Evolutionary conservation across 768 basidiomycete species (phyloP), one percentile per base, ranked within the genome.

Genomic region (Cytidiella melzeri): DNA sequence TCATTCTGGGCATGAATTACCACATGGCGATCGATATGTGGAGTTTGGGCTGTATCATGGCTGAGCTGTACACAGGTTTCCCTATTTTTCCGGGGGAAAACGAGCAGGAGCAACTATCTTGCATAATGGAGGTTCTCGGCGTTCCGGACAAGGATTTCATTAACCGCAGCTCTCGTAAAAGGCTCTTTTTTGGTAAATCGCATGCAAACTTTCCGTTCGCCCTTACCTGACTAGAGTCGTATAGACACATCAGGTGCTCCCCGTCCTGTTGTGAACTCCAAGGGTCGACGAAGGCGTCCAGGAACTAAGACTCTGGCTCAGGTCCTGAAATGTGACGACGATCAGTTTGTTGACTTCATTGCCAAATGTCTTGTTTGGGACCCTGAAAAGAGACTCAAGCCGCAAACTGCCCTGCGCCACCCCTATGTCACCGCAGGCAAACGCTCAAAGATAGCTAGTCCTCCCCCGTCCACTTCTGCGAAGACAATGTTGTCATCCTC

Each of bases 1-100:
- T 99, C 58, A 99, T 99, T 48, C 80, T 99, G 34, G 96, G 96
- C 46, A 91, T 95, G 87, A 96, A 93, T 65, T 99, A 99, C 66
- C 92, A 95, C 63, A 98, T 96, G 92, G 93, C 90, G 27, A 95
- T 94, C 55, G 92, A 98, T 64, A 99, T 99, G 94, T 99, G 96
- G 96, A 95, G 92, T 73, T 68, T 99, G 57, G 96, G 96, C 30
- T 99, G 96, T 61, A 99, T 99, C 54, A 73, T 99, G 46, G 96
- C 96, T 13, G 96, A 99, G 67, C 71, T 99, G 38, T 95, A 88
- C 66, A 98, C 95, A 10, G 96, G 96, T 1, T 96, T 92, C 66
- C 96, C 96, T 1, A 94, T 99, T 58, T 99, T 99, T 69, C 96
- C 96, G 0, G 96, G 96, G 21, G 96, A 99, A 69, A 98, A 97